Percentiles rank a stretch among this genome's conserved stretches.
phyloP scores from a whole-genome alignment of 495 filamentous ascomycete species.

The Neurospora sublineolata region DNA sequence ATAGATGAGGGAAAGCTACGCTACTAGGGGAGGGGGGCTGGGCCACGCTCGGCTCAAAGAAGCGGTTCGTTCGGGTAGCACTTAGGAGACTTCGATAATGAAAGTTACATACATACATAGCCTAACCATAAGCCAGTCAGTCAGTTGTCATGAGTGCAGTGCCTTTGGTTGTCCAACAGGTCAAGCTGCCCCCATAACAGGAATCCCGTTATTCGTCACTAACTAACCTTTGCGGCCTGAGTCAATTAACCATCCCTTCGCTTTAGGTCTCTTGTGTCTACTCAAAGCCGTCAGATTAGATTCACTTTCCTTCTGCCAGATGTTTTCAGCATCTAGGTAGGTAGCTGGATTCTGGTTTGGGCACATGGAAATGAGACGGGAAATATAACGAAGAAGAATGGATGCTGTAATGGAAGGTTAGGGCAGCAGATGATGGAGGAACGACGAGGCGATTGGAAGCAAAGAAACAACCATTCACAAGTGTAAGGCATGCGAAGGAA shows the following conservation, averaged over 20 bases:
- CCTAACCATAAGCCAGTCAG: background rate
- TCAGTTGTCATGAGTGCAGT: background rate
- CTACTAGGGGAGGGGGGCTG: background rate
- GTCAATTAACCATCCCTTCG: too few relatives aligned
- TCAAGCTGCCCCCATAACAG: background rate
- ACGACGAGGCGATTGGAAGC: too few relatives aligned
- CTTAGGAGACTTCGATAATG: background rate
- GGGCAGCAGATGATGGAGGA: too few relatives aligned
- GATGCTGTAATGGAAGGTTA: background rate
- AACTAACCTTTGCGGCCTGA: background rate
- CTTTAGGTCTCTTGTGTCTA: too few relatives aligned
- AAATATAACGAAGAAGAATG: background rate
- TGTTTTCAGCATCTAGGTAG: too few relatives aligned
- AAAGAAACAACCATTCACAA: too few relatives aligned
- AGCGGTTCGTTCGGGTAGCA: background rate
- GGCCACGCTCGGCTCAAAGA: background rate
- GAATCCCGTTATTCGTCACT: background rate
- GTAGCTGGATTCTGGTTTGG: too few relatives aligned
- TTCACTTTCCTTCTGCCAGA: too few relatives aligned
- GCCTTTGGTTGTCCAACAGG: background rate
- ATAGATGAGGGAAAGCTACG: background rate
- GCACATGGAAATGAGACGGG: too few relatives aligned
- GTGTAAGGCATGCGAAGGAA: too few relatives aligned
- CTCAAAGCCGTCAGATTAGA: too few relatives aligned
- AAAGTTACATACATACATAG: background rate